These are phyloP conservation scores for Clarireedia monteithiana DNA, from an alignment of 2,329 filamentous ascomycete genomes.

Conservation along the genomic window DNA sequence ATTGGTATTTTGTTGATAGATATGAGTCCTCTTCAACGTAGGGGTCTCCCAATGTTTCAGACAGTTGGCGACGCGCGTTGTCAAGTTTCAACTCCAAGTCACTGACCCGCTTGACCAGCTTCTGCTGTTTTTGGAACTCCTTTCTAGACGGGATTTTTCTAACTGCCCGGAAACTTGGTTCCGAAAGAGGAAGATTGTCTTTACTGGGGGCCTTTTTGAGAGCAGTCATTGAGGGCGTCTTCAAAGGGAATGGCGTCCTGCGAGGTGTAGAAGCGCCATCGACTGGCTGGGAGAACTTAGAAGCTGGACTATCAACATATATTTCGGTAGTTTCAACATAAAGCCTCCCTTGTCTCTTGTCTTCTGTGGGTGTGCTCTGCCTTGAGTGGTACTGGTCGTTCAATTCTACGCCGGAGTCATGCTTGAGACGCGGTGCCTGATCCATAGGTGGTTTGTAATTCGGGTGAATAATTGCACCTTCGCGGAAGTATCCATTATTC, in stretches of 20 bases:
- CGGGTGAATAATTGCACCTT: slow-evolving; percentile 25
- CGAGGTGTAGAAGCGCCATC: slow-evolving; percentile 11
- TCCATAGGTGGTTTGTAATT: slow-evolving; percentile 2
- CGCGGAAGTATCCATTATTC: slow-evolving; percentile 36
- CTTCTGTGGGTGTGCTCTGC: slow-evolving; percentile 14
- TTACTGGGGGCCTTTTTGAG: slow-evolving; percentile 17
- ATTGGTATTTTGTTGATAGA: slow-evolving; percentile 1
- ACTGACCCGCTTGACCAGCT: slow-evolving; percentile 50
- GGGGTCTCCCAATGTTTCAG: slow-evolving; percentile 36
- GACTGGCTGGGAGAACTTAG: slow-evolving; percentile 10
- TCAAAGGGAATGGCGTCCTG: slow-evolving; percentile 17
- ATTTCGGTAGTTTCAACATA: slow-evolving; percentile 18
- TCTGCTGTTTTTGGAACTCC: slow-evolving; percentile 48
- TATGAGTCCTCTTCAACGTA: slow-evolving; percentile 20
- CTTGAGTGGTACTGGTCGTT: slow-evolving; percentile 7
- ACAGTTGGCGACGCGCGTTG: slow-evolving; percentile 45
- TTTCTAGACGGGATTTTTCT: slow-evolving; percentile 44
- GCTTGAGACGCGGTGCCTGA: slow-evolving; percentile 13
- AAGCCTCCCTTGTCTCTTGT: slow-evolving; percentile 22
- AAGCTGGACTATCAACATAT: slow-evolving; percentile 4
- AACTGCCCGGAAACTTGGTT: slow-evolving; percentile 5
- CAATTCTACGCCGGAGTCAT: slow-evolving; percentile 25
- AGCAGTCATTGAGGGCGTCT: slow-evolving; percentile 21
- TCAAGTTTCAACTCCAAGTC: slow-evolving; percentile 52
- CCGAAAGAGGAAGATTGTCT: not conserved